Conservation (phyloP, 2,329 filamentous ascomycete species). For the Botrytis squamosa region DNA sequence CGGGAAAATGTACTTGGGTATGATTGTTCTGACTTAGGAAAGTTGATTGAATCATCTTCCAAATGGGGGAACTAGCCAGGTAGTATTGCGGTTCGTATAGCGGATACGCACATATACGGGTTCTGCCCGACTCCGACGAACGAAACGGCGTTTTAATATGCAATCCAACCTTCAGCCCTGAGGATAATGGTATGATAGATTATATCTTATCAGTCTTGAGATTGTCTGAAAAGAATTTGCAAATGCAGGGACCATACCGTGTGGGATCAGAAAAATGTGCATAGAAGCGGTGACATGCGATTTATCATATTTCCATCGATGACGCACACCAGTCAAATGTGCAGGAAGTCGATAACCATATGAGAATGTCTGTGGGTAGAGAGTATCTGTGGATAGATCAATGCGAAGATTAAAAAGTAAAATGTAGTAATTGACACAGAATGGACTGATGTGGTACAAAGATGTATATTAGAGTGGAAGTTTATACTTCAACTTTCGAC, state of each 20-base stretch:
- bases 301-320: not conserved
- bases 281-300: conserved; percentile 3
- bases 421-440: not conserved
- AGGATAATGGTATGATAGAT: not conserved
- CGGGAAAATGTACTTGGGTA: not conserved
- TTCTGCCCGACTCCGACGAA: conserved; percentile 1
- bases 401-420: not conserved
- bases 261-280: not conserved
- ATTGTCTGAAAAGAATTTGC: not conserved
- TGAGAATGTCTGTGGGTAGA: not conserved
- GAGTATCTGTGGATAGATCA: not conserved
- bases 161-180: not conserved
- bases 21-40: not conserved
- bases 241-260: conserved; percentile 12
- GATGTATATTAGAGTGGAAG: not conserved
- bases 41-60: not conserved
- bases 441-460: not conserved
- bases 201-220: conserved; percentile 5
- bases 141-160: not conserved
- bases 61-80: not conserved
- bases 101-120: conserved; percentile 7
- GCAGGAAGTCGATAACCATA: not conserved
- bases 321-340: not conserved
- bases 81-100: not conserved
- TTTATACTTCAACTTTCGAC: not conserved